Conservation (phyloP, 306 rosid species). For the Phaseolus lunatus region DNA sequence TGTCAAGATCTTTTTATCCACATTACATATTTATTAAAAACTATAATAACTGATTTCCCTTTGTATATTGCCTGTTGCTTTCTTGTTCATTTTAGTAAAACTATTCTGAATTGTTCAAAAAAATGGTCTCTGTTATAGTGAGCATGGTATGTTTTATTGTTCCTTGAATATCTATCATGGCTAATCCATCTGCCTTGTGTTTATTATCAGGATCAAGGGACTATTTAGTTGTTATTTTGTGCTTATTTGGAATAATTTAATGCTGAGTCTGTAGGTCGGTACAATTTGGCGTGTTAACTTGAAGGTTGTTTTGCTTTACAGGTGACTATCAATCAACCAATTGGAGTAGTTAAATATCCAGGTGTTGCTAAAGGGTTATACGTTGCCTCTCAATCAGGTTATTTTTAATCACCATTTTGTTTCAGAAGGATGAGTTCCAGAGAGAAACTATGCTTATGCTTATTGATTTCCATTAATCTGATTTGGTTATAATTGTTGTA, state of each 20-base stretch:
- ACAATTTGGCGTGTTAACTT: constrained; percentile 22
- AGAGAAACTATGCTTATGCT: constrained; percentile 6
- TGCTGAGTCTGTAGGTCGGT: neutral
- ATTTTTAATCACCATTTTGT: constrained; percentile 18
- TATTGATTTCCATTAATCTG: constrained; percentile 6
- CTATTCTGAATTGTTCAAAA: neutral
- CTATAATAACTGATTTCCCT: neutral
- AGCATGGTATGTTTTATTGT: constrained; percentile 4
- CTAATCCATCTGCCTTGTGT: neutral
- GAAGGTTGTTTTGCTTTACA: constrained; percentile 46
- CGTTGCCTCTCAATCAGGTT: constrained; percentile 60
- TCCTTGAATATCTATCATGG: neutral
- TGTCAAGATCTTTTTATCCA: neutral
- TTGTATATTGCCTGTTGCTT: neutral
- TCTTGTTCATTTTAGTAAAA: neutral
- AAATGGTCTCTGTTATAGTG: constrained; percentile 11
- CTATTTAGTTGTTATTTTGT: constrained; percentile 2
- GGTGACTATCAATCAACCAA: constrained; percentile 79
- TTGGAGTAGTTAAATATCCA: constrained; percentile 81
- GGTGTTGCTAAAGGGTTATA: constrained; percentile 67
- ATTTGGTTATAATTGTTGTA: constrained; percentile 22
- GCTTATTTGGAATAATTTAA: neutral
- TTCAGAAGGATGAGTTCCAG: constrained; percentile 7
- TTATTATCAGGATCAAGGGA: constrained; percentile 19
- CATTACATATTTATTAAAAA: neutral